Evolutionary conservation across 768 basidiomycete genomes (phyloP).

Genomic region (Lentinula lateritia): DNA sequence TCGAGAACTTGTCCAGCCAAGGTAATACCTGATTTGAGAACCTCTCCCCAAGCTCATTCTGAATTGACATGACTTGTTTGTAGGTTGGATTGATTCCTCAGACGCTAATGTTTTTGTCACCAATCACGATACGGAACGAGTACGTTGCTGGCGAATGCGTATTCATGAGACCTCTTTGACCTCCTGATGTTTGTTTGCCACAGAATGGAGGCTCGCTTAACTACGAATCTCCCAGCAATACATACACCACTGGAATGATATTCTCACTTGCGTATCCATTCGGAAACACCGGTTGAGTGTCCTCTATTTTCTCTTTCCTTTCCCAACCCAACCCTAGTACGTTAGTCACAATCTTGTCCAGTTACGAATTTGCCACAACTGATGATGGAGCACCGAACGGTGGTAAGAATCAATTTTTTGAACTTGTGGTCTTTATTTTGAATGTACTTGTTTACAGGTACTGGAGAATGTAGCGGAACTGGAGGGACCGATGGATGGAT

Average conservation of each 20-base stretch:
- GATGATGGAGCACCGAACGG: slow-evolving; percentile 60
- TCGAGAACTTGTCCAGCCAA: slow-evolving; percentile 46
- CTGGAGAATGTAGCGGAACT: slow-evolving; percentile 44
- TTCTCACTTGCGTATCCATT: slow-evolving; percentile 67
- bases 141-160: slow-evolving; percentile 11
- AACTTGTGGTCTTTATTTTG: neutral
- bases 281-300: slow-evolving; percentile 28
- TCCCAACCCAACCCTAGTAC: neutral
- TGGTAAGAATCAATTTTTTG: slow-evolving; percentile 22
- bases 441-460: slow-evolving; percentile 18
- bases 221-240: slow-evolving; percentile 57
- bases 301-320: neutral
- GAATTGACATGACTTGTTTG: neutral
- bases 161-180: neutral
- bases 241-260: slow-evolving; percentile 53
- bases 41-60: neutral
- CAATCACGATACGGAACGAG: slow-evolving; percentile 68
- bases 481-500: slow-evolving; percentile 57
- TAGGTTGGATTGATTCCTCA: slow-evolving; percentile 53
- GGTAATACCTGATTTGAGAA: slow-evolving; percentile 22
- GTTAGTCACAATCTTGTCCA: slow-evolving; percentile 53
- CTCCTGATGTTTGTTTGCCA: neutral
- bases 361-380: slow-evolving; percentile 43
- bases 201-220: slow-evolving; percentile 52
- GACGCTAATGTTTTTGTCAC: slow-evolving; percentile 61